Evolutionary conservation across 495 filamentous ascomycete genomes (phyloP).

Genomic region (Neurospora sp.): DNA sequence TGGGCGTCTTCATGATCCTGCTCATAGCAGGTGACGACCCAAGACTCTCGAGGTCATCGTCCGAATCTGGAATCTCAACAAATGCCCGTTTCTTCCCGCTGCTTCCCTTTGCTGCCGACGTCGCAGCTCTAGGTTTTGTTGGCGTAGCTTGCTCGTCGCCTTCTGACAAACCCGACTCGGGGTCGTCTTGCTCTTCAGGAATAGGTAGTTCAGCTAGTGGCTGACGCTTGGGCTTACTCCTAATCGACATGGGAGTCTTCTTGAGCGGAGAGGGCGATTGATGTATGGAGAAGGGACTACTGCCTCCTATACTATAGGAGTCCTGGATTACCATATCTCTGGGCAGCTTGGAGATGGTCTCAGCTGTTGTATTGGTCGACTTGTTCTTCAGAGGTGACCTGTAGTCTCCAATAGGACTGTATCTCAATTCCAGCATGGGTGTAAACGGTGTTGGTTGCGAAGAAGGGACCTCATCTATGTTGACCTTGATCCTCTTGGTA

Average conservation of each 20-base stretch:
- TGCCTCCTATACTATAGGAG: slow-evolving; percentile 24
- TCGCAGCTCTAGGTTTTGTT: neutral
- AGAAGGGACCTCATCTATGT: slow-evolving; percentile 29
- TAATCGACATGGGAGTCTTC: slow-evolving; percentile 4
- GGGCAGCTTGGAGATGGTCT: slow-evolving; percentile 17
- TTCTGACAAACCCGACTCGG: neutral
- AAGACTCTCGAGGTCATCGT: slow-evolving; percentile 25
- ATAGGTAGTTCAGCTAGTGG: slow-evolving; percentile 20
- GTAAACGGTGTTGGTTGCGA: slow-evolving; percentile 28
- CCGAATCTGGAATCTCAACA: slow-evolving; percentile 31
- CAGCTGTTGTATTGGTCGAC: slow-evolving; percentile 27
- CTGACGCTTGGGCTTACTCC: slow-evolving; percentile 6
- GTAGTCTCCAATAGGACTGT: slow-evolving; percentile 10
- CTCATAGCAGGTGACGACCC: slow-evolving; percentile 10
- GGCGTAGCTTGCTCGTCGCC: slow-evolving; percentile 5
- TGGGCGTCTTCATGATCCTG: neutral
- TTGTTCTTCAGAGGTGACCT: slow-evolving; percentile 29
- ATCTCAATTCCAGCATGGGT: slow-evolving; percentile 20
- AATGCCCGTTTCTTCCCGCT: slow-evolving; percentile 6
- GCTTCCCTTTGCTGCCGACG: slow-evolving; percentile 2
- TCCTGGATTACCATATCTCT: slow-evolving; percentile 27
- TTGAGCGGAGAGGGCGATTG: slow-evolving; percentile 2
- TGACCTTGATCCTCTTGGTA: slow-evolving; percentile 21
- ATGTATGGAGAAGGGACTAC: slow-evolving; percentile 12
- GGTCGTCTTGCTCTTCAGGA: neutral